Conservation (phyloP, 169 alveolate species). For the Plasmodium gonderi region DNA sequence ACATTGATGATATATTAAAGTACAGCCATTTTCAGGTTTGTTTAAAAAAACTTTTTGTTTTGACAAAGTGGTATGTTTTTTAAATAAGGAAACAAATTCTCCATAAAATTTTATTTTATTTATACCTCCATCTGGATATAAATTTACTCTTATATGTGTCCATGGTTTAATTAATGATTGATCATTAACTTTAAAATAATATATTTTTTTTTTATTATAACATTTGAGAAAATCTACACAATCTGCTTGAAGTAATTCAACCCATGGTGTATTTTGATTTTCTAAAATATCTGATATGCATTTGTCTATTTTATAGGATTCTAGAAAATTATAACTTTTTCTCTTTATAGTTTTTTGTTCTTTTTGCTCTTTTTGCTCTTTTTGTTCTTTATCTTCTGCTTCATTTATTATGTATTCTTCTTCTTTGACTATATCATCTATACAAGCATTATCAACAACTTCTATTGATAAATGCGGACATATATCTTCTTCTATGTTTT, state of each 20-base stretch:
- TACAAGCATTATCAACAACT: constrained; percentile 24
- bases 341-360: constrained; percentile 13
- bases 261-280: constrained; percentile 69
- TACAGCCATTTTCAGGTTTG: constrained; percentile 74
- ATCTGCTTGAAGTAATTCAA: constrained; percentile 73
- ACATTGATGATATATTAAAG: constrained; percentile 59
- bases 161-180: constrained; percentile 51
- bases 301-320: constrained; percentile 71
- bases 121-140: constrained; percentile 74
- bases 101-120: constrained; percentile 70
- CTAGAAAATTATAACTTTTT: constrained; percentile 65
- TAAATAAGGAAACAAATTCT: constrained; percentile 60
- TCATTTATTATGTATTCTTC: constrained; percentile 66
- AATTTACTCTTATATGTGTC: constrained; percentile 70
- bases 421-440: constrained; percentile 55
- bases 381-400: background rate
- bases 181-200: constrained; percentile 59
- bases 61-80: constrained; percentile 64
- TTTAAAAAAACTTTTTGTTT: constrained; percentile 67
- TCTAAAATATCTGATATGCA: constrained; percentile 66
- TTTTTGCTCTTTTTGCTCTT: background rate
- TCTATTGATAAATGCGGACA: constrained; percentile 73
- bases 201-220: constrained; percentile 33
- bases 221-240: constrained; percentile 66
- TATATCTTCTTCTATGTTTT: constrained; percentile 65